Percentiles rank a stretch among this genome's conserved stretches.
Evolutionary conservation across 2,329 filamentous ascomycete genomes (phyloP).

Genomic region (Myotisia sp.): DNA sequence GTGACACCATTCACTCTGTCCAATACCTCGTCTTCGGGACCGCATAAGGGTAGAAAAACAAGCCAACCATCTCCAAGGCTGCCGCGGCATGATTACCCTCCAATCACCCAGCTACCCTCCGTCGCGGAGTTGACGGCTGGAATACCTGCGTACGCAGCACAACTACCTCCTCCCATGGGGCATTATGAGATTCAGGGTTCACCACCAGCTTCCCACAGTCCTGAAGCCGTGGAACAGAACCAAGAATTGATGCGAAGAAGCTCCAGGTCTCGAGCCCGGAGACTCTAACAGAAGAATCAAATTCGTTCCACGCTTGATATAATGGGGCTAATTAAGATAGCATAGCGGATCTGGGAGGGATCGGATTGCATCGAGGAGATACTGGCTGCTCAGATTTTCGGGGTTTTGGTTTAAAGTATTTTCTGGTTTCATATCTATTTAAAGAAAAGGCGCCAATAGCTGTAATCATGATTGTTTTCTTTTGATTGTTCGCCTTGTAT

Average conservation of each 20-base stretch:
- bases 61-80: constrained; percentile 18
- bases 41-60: constrained; percentile 23
- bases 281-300: too few relatives aligned
- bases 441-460: constrained; percentile 18
- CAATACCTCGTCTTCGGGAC: constrained; percentile 39
- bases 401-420: constrained; percentile 14
- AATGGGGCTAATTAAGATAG: too few relatives aligned
- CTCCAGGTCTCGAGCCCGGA: constrained; percentile 6
- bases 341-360: constrained; percentile 27
- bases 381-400: constrained; percentile 13
- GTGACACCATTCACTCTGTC: constrained; percentile 70
- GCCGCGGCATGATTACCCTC: constrained; percentile 2
- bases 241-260: constrained; percentile 4
- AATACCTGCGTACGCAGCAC: constrained; percentile 31
- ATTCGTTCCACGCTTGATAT: too few relatives aligned
- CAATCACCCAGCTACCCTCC: constrained; percentile 25
- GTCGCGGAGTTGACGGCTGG: constrained; percentile 35
- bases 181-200: too few relatives aligned
- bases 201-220: constrained; percentile 1
- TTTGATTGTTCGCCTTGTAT: constrained; percentile 2
- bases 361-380: constrained; percentile 2
- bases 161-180: constrained; percentile 15
- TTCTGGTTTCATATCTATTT: constrained; percentile 17
- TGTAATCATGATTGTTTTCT: constrained; percentile 13
- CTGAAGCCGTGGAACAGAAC: constrained; percentile 3